Evolutionary conservation across 331 rosid species (phyloP).

Genomic region (Stylosanthes scabra): DNA sequence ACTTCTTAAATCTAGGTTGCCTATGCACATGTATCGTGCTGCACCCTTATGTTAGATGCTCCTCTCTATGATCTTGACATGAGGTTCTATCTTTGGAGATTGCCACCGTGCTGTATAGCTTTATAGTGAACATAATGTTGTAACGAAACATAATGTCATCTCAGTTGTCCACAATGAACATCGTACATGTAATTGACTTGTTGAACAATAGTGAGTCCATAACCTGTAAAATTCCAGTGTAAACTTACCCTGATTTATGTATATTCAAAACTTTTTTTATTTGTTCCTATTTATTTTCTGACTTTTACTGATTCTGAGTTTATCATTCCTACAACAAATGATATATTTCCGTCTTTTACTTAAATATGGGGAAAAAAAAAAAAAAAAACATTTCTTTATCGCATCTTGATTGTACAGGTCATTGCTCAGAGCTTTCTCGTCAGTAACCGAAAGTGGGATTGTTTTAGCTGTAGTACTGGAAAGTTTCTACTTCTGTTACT

Average conservation of each 20-base stretch:
- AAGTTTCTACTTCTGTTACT: conserved; percentile 73
- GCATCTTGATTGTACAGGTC: conserved; percentile 62
- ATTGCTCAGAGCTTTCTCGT: conserved; percentile 70
- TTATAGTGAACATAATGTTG: conserved; percentile 29
- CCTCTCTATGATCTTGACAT: conserved; percentile 1
- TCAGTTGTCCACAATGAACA: conserved; percentile 14
- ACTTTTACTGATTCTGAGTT: neutral
- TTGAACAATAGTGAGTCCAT: neutral
- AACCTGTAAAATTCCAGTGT: conserved; percentile 15
- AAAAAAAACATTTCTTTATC: neutral
- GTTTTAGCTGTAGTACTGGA: conserved; percentile 81
- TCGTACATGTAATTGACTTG: neutral
- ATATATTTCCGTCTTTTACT: no score
- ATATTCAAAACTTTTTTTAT: neutral
- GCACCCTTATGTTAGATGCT: neutral
- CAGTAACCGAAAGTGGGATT: conserved; percentile 64
- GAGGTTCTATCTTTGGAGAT: neutral
- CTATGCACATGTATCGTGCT: neutral
- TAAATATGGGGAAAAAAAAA: no score
- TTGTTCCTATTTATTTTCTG: conserved; percentile 8
- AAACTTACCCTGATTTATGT: neutral
- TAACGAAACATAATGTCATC: no score
- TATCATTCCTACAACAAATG: conserved; percentile 10
- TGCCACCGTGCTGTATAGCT: conserved; percentile 8
- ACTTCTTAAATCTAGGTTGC: conserved; percentile 16